These are phyloP conservation scores for Lactifluus piperatus DNA, from an alignment of 768 basidiomycete species.

Conservation along the genomic window DNA sequence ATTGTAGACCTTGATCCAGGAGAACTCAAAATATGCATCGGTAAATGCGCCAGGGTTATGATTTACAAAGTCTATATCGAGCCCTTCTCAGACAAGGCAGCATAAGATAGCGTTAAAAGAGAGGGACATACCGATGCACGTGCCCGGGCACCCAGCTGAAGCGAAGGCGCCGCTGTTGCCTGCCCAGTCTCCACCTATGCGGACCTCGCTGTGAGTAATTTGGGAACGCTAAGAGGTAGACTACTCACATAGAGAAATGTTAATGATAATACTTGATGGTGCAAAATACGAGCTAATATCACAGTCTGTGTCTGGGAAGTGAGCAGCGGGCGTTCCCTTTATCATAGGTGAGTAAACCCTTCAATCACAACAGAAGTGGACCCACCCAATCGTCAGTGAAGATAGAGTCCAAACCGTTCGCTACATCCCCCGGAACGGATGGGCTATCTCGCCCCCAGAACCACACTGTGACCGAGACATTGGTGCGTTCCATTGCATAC, in stretches of 20 bases:
- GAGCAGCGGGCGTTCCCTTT: slow-evolving; percentile 21
- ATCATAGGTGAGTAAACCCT: neutral
- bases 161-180: slow-evolving; percentile 11
- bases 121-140: slow-evolving; percentile 18
- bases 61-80: slow-evolving; percentile 6
- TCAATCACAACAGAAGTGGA: neutral
- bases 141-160: slow-evolving; percentile 18
- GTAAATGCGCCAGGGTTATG: slow-evolving; percentile 12
- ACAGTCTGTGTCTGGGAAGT: slow-evolving; percentile 26
- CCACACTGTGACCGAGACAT: slow-evolving; percentile 27
- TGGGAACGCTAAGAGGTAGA: neutral
- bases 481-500: slow-evolving; percentile 29
- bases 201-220: neutral
- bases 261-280: slow-evolving; percentile 23
- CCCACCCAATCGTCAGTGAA: slow-evolving; percentile 21
- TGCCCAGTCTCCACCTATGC: slow-evolving; percentile 21
- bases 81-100: neutral
- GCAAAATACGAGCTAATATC: slow-evolving; percentile 28
- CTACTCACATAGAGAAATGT: slow-evolving; percentile 22
- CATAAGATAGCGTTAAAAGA: neutral
- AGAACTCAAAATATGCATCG: slow-evolving; percentile 15
- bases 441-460: slow-evolving; percentile 29
- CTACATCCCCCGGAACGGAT: slow-evolving; percentile 10
- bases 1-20: slow-evolving; percentile 15
- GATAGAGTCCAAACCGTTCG: slow-evolving; percentile 18